Base-by-base conservation (phyloP, 2,329 filamentous ascomycete genomes). In the Stylonectria norvegica region DNA sequence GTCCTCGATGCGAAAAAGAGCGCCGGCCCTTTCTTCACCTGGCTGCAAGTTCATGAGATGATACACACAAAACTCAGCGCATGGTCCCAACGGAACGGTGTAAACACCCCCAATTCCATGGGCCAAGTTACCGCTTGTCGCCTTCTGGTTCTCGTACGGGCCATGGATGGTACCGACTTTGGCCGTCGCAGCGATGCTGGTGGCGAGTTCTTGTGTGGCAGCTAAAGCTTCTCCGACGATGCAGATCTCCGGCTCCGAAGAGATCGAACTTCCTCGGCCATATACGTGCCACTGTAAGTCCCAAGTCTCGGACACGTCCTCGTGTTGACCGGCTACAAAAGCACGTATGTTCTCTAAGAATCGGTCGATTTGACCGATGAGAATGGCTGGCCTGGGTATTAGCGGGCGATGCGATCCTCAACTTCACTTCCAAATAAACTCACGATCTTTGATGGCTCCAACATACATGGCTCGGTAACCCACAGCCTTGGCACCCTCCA, bases 101-200 rank as follows among this genome's bases (percentile, higher is more conserved):
- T 58, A 51, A 2, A 50, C 34, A 0, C 59, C 64, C 0, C 57
- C 59, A 14, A 61, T 53, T 0, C 59, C 57, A 4, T 59, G 59
- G 0, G 67, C 72, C 30, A 78, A 68, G 42, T 78, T 78, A 0
- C 75, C 76, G 0, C 67, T 62, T 0, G 72, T 78, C 0, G 73
- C 74, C n/a, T 71, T 69, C 49, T 78, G 74, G 0, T 68, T 66
- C 0, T 62, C 57, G 38, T 78, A 78, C 0, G 68, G 62, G 0
- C 59, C 68, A 45, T 79, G 75, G 36, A 62, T 62, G 51, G 60
- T 53, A 5, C 40, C 59, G 1, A 61, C 52, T 20, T 58, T 44
- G 0, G 59, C 59, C 2, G 55, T 62, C 1, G 57, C 53, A 0
- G 55, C 58, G 9, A 63, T 20, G 1, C 60, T 64, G 5, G 60